Evolutionary conservation across 345 rosid genomes (phyloP), one percentile per base, ranked within the genome.

Genomic region (Citrus inodora): DNA sequence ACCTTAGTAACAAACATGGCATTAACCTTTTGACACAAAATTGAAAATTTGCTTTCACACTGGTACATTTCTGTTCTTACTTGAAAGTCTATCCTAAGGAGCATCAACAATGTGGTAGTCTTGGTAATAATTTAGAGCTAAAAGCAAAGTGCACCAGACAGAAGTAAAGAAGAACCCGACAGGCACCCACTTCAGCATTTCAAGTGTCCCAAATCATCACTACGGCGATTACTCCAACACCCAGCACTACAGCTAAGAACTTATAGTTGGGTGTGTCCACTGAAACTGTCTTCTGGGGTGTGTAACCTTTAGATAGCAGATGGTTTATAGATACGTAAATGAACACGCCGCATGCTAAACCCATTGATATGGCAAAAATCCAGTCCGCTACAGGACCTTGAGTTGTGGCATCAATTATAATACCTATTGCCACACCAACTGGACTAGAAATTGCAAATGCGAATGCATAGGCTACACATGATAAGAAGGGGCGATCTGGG

Each of bases 401-500:
- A 33, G 93, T 87, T 0, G 94, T 89, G 76, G 94, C 92, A 75
- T 92, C 93, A 9, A 94, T 87, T 4, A 89, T 76, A 70, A 94
- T 91, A 24, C 98, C 97, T 1, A 92, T 87, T 27, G 87, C 97
- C 48, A 92, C 87, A 8, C 97, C 93, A 3, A 89, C 27, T 0
- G 98, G 96, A 74, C 91, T 94, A 0, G 98, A 94, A 73, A 94
- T 82, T 55, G 96, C 97, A 40, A 91, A 94, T 1, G 96, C 88
- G 51, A 92, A 92, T 1, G 94, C 91, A 11, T 94, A 94, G 8
- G 87, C 87, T 32, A 73, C 64, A 2, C 92, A 74, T 0, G 94
- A 91, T 11, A 89, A 37, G 24, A 91, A 71, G 32, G 97, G 94
- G 60, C 96, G 93, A 40, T 88, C 80, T 1, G 93, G 98, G 67